phyloP scores from a whole-genome alignment of 2,329 filamentous ascomycete genomes.

The Paecilomyces fulvus region DNA sequence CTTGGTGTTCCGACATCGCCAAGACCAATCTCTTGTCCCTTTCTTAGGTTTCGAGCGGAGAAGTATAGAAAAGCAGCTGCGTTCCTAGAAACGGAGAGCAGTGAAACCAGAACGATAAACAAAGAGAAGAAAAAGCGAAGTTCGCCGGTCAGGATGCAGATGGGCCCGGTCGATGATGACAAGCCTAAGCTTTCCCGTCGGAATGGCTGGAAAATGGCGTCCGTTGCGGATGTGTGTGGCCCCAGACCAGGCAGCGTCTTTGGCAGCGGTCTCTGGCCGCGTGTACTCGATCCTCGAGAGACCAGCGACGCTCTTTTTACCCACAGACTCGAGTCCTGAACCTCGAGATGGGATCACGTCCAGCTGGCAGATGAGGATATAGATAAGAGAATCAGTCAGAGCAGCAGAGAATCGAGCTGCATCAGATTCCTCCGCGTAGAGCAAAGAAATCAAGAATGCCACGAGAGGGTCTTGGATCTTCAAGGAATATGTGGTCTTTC shows the following conservation, averaged over 20 bases:
- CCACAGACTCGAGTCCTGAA: background rate
- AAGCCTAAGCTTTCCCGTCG: background rate
- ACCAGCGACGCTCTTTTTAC: too few species aligned
- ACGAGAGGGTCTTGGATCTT: background rate
- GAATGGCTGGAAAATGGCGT: background rate
- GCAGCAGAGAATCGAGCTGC: background rate
- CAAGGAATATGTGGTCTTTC: too few species aligned
- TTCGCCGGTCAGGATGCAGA: background rate
- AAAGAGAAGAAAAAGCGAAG: slow-evolving; percentile 4
- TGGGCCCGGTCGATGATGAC: background rate
- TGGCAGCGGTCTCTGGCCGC: background rate
- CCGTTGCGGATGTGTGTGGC: background rate
- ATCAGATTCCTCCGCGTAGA: slow-evolving; percentile 5
- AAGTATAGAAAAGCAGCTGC: slow-evolving; percentile 15
- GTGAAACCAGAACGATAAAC: slow-evolving; percentile 7
- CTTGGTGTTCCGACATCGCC: slow-evolving; percentile 34
- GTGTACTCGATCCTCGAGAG: background rate
- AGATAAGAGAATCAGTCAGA: slow-evolving; percentile 1
- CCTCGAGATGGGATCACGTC: background rate
- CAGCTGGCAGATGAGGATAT: slow-evolving; percentile 1
- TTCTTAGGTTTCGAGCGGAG: slow-evolving; percentile 16
- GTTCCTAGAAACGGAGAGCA: slow-evolving; percentile 7
- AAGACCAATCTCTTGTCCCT: slow-evolving; percentile 28
- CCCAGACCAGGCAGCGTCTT: background rate
- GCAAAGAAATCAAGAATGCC: slow-evolving; percentile 7